Conservation (phyloP, 495 filamentous ascomycete genomes). For the Collariella sp. region DNA sequence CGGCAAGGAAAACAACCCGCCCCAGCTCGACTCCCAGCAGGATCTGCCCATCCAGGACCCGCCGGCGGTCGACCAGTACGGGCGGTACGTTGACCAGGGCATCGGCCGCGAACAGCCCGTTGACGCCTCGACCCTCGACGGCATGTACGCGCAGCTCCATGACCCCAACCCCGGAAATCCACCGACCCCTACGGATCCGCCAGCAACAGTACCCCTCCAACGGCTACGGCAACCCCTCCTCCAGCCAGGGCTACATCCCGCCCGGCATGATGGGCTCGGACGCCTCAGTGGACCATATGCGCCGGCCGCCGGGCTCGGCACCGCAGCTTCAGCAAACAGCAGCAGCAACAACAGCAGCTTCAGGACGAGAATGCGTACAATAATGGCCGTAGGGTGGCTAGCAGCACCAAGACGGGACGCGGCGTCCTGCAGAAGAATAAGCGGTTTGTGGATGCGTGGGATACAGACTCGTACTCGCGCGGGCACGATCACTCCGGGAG, state of each 20-base stretch:
- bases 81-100: slow-evolving; percentile 30
- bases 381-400: slow-evolving; percentile 20
- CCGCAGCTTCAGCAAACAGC: slow-evolving; percentile 27
- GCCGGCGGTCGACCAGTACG: slow-evolving; percentile 31
- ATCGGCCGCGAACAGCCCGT: slow-evolving; percentile 22
- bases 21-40: slow-evolving; percentile 34
- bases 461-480: slow-evolving; percentile 56
- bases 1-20: slow-evolving; percentile 38
- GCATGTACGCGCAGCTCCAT: slow-evolving; percentile 35
- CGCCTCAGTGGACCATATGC: slow-evolving; percentile 4
- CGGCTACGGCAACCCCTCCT: slow-evolving; percentile 1
- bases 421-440: slow-evolving; percentile 72
- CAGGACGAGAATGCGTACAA: slow-evolving; percentile 15
- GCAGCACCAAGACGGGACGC: slow-evolving; percentile 23
- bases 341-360: slow-evolving; percentile 23
- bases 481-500: slow-evolving; percentile 64
- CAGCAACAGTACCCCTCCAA: slow-evolving; percentile 23
- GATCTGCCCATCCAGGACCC: slow-evolving; percentile 43
- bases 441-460: slow-evolving; percentile 86
- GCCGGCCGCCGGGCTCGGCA: slow-evolving; percentile 18
- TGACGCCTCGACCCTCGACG: slow-evolving; percentile 30
- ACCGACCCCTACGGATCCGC: slow-evolving; percentile 15
- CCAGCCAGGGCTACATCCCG: slow-evolving; percentile 6
- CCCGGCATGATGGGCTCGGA: slow-evolving; percentile 1
- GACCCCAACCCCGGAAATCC: slow-evolving; percentile 22